A percentile compares a stretch with the other conserved stretches of the same genome.
These are phyloP conservation scores for Tetraselmis chui DNA, from an alignment of 139 green algal species.

Conservation along the genomic window DNA sequence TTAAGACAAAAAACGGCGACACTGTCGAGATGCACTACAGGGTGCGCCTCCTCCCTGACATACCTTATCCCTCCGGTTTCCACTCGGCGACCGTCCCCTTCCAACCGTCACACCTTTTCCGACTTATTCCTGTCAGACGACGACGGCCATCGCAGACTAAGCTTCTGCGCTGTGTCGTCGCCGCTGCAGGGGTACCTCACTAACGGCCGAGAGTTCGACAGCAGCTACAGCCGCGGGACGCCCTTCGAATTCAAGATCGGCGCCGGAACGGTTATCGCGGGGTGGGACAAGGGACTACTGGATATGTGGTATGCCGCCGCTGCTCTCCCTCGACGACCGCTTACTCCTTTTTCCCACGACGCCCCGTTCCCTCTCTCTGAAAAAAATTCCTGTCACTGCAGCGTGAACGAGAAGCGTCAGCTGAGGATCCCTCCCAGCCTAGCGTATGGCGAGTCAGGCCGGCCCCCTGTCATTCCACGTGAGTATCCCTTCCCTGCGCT, in stretches of 20 bases:
- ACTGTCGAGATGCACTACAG: neutral
- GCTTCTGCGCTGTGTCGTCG: no score
- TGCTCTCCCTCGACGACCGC: no score
- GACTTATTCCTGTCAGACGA: no score
- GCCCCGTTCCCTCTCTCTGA: neutral
- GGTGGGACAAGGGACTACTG: neutral
- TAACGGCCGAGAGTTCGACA: conserved; percentile 32
- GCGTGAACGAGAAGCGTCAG: neutral
- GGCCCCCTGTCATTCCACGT: neutral
- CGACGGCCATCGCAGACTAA: no score
- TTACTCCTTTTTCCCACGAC: no score
- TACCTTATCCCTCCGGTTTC: no score
- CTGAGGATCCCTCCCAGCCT: neutral
- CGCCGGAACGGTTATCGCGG: conserved; percentile 15
- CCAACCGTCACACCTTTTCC: no score
- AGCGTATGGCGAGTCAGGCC: neutral
- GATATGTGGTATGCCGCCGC: neutral
- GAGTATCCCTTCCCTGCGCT: neutral
- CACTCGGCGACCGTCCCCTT: no score
- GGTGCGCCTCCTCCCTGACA: neutral
- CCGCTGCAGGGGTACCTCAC: conserved; percentile 1
- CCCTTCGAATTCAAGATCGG: conserved; percentile 29
- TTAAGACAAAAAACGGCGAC: neutral
- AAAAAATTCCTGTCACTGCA: neutral
- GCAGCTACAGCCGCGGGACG: conserved; percentile 28